A percentile compares a stretch with the other conserved stretches of the same genome.
These are phyloP conservation scores for Macadamia tetraphylla DNA, from an alignment of 164 flowering plant species.

Conservation along the genomic window DNA sequence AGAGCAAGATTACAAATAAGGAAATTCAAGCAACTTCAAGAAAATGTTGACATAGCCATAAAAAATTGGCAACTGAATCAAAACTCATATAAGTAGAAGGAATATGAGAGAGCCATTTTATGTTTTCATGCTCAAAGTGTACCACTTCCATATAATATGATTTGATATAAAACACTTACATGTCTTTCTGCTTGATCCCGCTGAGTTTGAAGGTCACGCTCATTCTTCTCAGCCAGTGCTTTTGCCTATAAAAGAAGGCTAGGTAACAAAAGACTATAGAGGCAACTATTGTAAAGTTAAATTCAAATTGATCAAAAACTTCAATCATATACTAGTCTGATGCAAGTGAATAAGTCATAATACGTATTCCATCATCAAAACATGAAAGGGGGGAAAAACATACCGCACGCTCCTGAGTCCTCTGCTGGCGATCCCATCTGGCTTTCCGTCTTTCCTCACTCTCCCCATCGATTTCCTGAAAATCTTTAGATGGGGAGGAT, in stretches of 20 bases:
- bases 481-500: slow-evolving; percentile 49
- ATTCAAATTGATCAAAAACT: neutral
- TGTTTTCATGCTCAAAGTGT: no score
- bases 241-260: slow-evolving; percentile 34
- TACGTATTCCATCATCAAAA: neutral
- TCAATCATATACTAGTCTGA: neutral
- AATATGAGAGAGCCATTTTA: no score
- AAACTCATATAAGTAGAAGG: no score
- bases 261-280: slow-evolving; percentile 2
- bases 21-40: neutral
- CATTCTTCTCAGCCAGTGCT: slow-evolving; percentile 62
- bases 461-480: slow-evolving; percentile 76
- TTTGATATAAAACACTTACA: slow-evolving; percentile 27
- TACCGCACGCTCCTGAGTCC: slow-evolving; percentile 66
- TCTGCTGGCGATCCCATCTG: slow-evolving; percentile 50
- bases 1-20: neutral
- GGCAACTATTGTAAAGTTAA: neutral
- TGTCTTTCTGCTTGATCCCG: slow-evolving; percentile 60
- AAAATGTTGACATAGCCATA: neutral
- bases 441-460: slow-evolving; percentile 72
- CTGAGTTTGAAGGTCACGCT: slow-evolving; percentile 50
- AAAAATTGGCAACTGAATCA: no score
- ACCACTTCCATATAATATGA: no score
- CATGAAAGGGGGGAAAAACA: slow-evolving; percentile 9
- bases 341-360: neutral